Conservation (phyloP, 2,329 filamentous ascomycete genomes). For the Rutstroemia sp. region DNA sequence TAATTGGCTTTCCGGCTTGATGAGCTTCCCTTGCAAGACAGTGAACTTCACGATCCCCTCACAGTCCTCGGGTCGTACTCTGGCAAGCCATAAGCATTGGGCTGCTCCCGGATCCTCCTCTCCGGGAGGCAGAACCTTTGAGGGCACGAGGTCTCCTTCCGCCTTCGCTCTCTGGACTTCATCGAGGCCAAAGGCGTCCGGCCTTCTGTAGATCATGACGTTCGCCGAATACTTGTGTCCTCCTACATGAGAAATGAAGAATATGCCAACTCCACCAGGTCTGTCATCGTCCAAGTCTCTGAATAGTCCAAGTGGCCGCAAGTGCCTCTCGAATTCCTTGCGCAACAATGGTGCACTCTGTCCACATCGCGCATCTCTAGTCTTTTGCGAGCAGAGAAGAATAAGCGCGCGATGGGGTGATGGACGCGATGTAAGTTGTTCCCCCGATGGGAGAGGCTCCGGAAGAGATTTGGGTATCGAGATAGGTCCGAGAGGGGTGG, state of each 20-base stretch:
- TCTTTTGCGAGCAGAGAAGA: slow-evolving; percentile 87
- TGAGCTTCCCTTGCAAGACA: slow-evolving; percentile 84
- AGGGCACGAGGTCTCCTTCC: slow-evolving; percentile 25
- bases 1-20: slow-evolving; percentile 81
- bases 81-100: slow-evolving; percentile 89
- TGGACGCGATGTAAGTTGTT: slow-evolving; percentile 48
- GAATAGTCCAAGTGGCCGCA: slow-evolving; percentile 76
- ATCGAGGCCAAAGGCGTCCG: slow-evolving; percentile 30
- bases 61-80: slow-evolving; percentile 80
- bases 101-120: slow-evolving; percentile 51
- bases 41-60: slow-evolving; percentile 89
- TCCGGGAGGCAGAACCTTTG: slow-evolving; percentile 21
- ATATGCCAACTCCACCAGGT: slow-evolving; percentile 87
- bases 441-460: slow-evolving; percentile 26
- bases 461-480: slow-evolving; percentile 29
- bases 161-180: slow-evolving; percentile 27
- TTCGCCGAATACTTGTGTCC: slow-evolving; percentile 97
- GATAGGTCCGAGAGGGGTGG: slow-evolving; percentile 58
- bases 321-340: slow-evolving; percentile 81
- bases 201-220: slow-evolving; percentile 75
- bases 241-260: slow-evolving; percentile 93
- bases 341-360: slow-evolving; percentile 87
- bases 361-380: slow-evolving; percentile 90
- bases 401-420: slow-evolving; percentile 83
- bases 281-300: slow-evolving; percentile 83